Evolutionary conservation across 495 filamentous ascomycete species (phyloP).

Genomic region (Gamarada debralockiae): DNA sequence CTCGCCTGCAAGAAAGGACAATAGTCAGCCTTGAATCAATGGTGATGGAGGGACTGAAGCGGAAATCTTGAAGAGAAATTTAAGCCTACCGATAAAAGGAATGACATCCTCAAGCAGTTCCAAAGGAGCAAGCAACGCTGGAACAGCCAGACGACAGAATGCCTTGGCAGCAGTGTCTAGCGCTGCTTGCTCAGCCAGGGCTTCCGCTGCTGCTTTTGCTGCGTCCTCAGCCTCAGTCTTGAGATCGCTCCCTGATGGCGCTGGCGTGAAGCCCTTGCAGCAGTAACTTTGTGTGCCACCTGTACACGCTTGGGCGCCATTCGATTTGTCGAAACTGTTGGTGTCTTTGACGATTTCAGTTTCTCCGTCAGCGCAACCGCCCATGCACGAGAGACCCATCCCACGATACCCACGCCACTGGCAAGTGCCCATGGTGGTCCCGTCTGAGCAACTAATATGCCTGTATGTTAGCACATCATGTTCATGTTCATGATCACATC

Average conservation of each 20-base stretch:
- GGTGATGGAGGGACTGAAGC: background rate
- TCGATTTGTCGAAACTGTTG: conserved; percentile 22
- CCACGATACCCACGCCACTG: conserved; percentile 22
- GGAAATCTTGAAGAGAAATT: background rate
- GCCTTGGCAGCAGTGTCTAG: background rate
- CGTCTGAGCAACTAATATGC: conserved; percentile 14
- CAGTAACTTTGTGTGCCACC: conserved; percentile 26
- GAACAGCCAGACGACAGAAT: conserved; percentile 24
- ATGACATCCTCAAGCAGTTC: conserved; percentile 6
- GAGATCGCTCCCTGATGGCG: no score
- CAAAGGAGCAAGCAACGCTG: conserved; percentile 26
- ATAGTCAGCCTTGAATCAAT: background rate
- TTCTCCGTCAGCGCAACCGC: conserved; percentile 24
- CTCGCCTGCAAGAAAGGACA: conserved; percentile 2
- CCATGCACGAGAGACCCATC: conserved; percentile 12
- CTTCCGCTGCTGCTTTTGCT: no score
- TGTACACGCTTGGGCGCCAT: conserved; percentile 22
- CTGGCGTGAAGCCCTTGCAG: no score
- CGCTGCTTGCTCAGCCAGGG: conserved; percentile 19
- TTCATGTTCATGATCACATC: no score
- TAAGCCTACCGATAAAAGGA: no score
- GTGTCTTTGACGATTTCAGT: conserved; percentile 20
- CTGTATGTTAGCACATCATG: conserved; percentile 4
- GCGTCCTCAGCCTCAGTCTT: no score
- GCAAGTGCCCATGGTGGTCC: conserved; percentile 24